A percentile compares a stretch with the other conserved stretches of the same genome.
Conservation (phyloP, 73 alveolate species). For the Paramecium bursaria region DNA sequence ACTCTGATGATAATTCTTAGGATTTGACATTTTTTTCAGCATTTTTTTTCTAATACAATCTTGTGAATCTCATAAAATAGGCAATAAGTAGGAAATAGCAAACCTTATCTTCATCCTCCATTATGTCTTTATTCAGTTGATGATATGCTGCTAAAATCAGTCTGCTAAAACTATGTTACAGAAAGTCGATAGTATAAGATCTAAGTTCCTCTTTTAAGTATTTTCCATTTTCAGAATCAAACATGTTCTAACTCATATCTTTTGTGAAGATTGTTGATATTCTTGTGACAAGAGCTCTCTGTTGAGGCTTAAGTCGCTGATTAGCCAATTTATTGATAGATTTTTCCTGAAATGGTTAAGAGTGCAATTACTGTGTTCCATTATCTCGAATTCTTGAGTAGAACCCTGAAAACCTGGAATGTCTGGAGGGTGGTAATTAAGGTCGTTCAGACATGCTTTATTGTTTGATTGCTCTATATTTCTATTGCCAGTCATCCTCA, state of each 20-base stretch:
- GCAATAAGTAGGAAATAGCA: slow-evolving; percentile 76
- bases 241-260: slow-evolving; percentile 47
- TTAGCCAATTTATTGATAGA: slow-evolving; percentile 42
- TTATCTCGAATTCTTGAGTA: slow-evolving; percentile 38
- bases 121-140: slow-evolving; percentile 72
- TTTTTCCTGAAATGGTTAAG: slow-evolving; percentile 22
- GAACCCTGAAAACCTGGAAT: slow-evolving; percentile 66
- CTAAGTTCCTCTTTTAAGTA: slow-evolving; percentile 54
- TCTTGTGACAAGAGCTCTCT: slow-evolving; percentile 54
- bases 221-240: slow-evolving; percentile 53
- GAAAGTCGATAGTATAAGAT: slow-evolving; percentile 70
- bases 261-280: slow-evolving; percentile 31
- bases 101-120: slow-evolving; percentile 76
- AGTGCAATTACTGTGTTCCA: slow-evolving; percentile 27
- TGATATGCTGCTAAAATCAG: slow-evolving; percentile 73
- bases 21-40: slow-evolving; percentile 27
- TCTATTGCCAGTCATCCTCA: slow-evolving; percentile 17
- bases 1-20: slow-evolving; percentile 67
- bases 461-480: slow-evolving; percentile 29
- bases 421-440: slow-evolving; percentile 70
- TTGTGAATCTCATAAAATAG: slow-evolving; percentile 70
- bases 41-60: slow-evolving; percentile 62
- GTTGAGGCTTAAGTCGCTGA: slow-evolving; percentile 16
- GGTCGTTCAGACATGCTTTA: neutral
- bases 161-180: slow-evolving; percentile 74